Evolutionary conservation across 306 rosid species (phyloP), one percentile per base, ranked within the genome.

Genomic region (Casuarina glauca): DNA sequence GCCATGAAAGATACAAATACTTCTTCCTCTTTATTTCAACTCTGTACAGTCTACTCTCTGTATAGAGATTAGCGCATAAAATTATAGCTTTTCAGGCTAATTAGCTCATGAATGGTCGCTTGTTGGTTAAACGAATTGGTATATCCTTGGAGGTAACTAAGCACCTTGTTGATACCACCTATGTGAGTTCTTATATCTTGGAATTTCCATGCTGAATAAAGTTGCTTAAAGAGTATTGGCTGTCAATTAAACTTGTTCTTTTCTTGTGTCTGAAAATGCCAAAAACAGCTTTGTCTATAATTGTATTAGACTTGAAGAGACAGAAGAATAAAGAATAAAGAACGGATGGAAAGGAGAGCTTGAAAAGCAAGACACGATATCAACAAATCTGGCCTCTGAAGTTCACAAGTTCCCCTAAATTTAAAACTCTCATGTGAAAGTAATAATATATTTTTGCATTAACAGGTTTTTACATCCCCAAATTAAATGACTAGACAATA

Each of bases 311-410:
- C 52, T 57, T 57, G 38, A 36, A 20, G 36, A 5, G 63, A 57
- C 36, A 15, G 63, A 68, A 39, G 38, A 20, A 36, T 36, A 8
- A 20, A 57, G 38, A 57, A 57, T 7, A 8, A 20, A 57, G 38
- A 57, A 57, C 2, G 39, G 12, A 57, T 10, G 3, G 10, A 69
- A 8, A 3, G 15, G 9, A 69, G 41, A 67, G 6, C 3, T 5
- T 32, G 32, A 16, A 2, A 63, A 41, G 1, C 12, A 15, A 35
- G 20, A 2, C 9, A 26, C 9, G 3, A 12, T 26, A 2, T 10
- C 13, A 79, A 79, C 82, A 64, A 69, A 79, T 78, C 82, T 66
- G 73, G 64, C 78, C 82, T 74, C 74, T 74, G 75, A 0, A 0
- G 0, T 6, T 15, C 5, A 0, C 9, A 53, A 48, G 51, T 9